Base-by-base conservation (phyloP, 768 basidiomycete species). In the Tephrocybe sp. region DNA sequence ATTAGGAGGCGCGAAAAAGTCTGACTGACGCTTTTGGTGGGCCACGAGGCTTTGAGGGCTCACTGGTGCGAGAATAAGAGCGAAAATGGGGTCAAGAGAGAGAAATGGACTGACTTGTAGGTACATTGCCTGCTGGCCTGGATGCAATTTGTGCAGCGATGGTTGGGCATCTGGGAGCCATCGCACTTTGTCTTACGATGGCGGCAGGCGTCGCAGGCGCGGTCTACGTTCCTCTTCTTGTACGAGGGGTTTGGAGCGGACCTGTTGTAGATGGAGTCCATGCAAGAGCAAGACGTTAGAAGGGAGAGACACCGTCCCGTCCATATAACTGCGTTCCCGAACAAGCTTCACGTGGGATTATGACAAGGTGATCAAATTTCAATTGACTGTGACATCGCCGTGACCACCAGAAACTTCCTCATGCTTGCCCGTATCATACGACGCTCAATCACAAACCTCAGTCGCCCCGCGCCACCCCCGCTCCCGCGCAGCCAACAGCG, bases 401-500 rank as follows among this genome's bases (percentile, higher is more conserved):
- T n/a, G n/a, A n/a, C n/a, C n/a, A 26, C 26, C 9, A 25, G 6
- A 17, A 26, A n/a, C 47, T 25, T 4, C 18, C n/a, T n/a, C 36
- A 53, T 53, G 51, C 6, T 48, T 17, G 23, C 26, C 28, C 42
- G 47, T 21, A 28, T 48, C 18, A 28, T 48, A 21, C 38, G 30
- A n/a, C 24, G 17, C 32, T n/a, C n/a, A 26, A 12, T 48, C 32
- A 45, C 42, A 26, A 64, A 45, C 41, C 49, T 85, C 23, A 75
- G 73, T 45, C 77, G 82, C 0, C 92, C 93, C 0, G 70, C 82
- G 0, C 93, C 93, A 0, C 88, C 86, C 2, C 79, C 88, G 0
- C 80, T 96, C 12, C 88, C 93, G 1, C 73, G 73, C 2, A 77
- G 81, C 21, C 79, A 90, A 51, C 93, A 96, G 63, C 83, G 81